Evolutionary conservation across 116 monocot species (phyloP).

Genomic region (Dioscorea cayenensis): DNA sequence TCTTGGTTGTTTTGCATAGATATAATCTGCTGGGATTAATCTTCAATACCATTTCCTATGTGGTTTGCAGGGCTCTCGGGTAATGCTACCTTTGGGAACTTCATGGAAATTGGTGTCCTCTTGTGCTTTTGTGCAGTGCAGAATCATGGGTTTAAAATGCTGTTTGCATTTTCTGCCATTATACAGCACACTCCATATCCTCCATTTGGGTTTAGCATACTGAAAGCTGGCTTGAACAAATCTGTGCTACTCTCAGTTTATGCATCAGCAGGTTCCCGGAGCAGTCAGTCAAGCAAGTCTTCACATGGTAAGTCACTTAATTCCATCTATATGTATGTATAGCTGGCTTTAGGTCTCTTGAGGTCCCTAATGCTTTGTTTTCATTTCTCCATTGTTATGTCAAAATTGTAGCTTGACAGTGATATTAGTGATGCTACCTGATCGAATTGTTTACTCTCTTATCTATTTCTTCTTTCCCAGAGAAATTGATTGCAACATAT

Average conservation of each 20-base stretch:
- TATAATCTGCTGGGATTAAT: neutral
- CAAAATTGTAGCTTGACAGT: too few relatives aligned
- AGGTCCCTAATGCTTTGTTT: too few relatives aligned
- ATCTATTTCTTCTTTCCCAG: conserved; percentile 36
- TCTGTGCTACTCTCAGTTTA: conserved; percentile 88
- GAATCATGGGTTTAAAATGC: conserved; percentile 85
- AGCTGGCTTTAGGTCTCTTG: too few relatives aligned
- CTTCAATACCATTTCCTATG: conserved; percentile 1
- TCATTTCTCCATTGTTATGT: too few relatives aligned
- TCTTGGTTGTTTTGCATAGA: neutral
- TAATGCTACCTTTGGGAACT: conserved; percentile 51
- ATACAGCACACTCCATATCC: conserved; percentile 64
- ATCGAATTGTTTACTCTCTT: neutral
- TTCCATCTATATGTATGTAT: too few relatives aligned
- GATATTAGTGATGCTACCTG: neutral
- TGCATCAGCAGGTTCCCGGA: conserved; percentile 47
- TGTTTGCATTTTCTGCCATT: conserved; percentile 80
- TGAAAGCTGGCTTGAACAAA: conserved; percentile 84
- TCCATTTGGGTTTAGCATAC: conserved; percentile 89
- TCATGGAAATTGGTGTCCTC: conserved; percentile 63
- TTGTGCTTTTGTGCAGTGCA: conserved; percentile 92
- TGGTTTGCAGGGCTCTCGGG: conserved; percentile 47
- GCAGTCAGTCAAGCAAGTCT: conserved; percentile 19
- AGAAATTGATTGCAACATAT: conserved; percentile 63
- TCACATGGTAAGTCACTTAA: conserved; percentile 45